Base-by-base conservation (phyloP, 768 basidiomycete genomes). In the Crepidotus variabilis region DNA sequence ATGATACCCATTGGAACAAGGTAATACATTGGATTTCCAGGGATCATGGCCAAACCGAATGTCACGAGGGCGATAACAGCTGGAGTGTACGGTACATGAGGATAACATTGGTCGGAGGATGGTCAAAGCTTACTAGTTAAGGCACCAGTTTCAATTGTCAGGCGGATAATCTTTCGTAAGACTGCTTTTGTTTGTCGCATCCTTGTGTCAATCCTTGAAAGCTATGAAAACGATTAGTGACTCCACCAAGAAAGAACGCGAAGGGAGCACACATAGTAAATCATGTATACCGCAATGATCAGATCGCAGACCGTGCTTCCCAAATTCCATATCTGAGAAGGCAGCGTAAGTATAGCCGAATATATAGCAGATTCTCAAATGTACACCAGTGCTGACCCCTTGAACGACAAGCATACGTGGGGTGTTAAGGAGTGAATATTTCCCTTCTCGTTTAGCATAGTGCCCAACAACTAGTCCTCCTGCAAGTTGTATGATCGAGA, bases 211-310 rank as follows among this genome's bases (percentile, higher is more conserved):
- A 43, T 5, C 39, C 18, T 43, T 20, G 39, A 43, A 16, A 43
- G 39, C 39, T 43, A 11, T 43, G 11, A 43, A 43, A 11, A 43
- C 13, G 5, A 43, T 14, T 43, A 43, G 5, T 11, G 13, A 43
- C 13, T 20, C 13, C 39, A 13, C 10, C 0, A 16, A 7, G 28
- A 50, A 18, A 24, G 34, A 32, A 18, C 14, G 18, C 24, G 9
- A 22, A 32, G 18, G n/a, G 6, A 36, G 43, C 63, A 28, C 21
- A 59, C 63, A 51, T 64, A 64, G 39, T 58, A 64, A 8, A 60
- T 64, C 63, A 64, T 64, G 18, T 47, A 60, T n/a, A 53, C 45
- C 6, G 63, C 60, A 23, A 64, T 64, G 11, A 61, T 64, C 2
- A 60, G 53, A 45, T 64, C 60, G 35, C 63, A 64, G 5, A 61